A percentile compares a stretch with the other conserved stretches of the same genome.
Evolutionary conservation across 176 grass and related monocot species (phyloP).

Genomic region (Paspalum vaginatum): DNA sequence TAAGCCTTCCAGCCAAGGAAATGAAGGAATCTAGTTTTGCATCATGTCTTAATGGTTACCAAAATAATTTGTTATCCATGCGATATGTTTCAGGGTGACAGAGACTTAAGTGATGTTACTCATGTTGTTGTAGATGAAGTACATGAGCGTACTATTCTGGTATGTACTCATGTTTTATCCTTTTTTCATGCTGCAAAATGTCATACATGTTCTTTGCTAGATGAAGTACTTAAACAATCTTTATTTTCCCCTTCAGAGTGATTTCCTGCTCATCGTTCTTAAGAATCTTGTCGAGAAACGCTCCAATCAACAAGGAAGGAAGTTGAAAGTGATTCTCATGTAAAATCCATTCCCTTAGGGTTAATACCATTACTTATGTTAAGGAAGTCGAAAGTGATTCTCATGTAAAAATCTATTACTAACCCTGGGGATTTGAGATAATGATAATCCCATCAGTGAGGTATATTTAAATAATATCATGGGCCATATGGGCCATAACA

Average conservation of each 20-base stretch:
- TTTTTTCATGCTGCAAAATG: slow-evolving; percentile 39
- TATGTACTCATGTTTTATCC: slow-evolving; percentile 46
- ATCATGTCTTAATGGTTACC: slow-evolving; percentile 30
- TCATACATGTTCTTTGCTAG: slow-evolving; percentile 41
- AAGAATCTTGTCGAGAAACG: slow-evolving; percentile 86
- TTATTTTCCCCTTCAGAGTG: slow-evolving; percentile 59
- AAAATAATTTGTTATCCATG: slow-evolving; percentile 19
- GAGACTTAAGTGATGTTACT: slow-evolving; percentile 84
- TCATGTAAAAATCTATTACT: no score
- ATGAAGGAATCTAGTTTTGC: not conserved
- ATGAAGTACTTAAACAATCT: slow-evolving; percentile 48
- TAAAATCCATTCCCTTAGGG: slow-evolving; percentile 26
- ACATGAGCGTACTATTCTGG: slow-evolving; percentile 95
- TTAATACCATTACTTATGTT: not conserved
- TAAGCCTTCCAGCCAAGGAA: slow-evolving; percentile 17
- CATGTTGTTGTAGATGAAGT: slow-evolving; percentile 98
- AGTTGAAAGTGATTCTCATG: slow-evolving; percentile 99
- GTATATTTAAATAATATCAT: no score
- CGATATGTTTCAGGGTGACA: slow-evolving; percentile 71
- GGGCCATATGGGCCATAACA: not conserved
- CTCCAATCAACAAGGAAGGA: slow-evolving; percentile 53
- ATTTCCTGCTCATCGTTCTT: slow-evolving; percentile 89
- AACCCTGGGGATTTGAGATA: no score
- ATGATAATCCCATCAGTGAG: no score
- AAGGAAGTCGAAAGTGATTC: no score